Evolutionary conservation across 2,329 filamentous ascomycete species (phyloP).

Genomic region (Gaeumannomyces tritici): DNA sequence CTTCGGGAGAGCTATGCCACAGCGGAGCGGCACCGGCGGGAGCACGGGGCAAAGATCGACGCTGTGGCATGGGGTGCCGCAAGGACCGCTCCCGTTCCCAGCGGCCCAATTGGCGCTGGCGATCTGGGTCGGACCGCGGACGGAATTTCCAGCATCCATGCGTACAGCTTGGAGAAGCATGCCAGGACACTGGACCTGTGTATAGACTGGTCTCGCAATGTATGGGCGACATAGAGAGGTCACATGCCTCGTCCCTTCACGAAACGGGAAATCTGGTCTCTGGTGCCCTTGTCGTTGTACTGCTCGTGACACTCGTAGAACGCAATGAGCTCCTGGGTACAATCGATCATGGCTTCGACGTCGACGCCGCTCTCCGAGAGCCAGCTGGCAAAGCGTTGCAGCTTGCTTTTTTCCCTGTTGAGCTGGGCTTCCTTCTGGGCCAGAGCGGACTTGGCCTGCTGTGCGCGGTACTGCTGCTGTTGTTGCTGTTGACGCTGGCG

Average conservation of each 20-base stretch:
- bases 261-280: constrained; percentile 49
- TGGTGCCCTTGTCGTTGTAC: constrained; percentile 49
- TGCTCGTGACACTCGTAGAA: constrained; percentile 66
- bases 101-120: background rate
- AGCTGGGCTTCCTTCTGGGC: constrained; percentile 3
- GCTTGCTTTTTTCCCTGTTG: constrained; percentile 33
- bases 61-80: background rate
- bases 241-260: constrained; percentile 49
- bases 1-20: background rate
- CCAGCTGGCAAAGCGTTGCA: constrained; percentile 63
- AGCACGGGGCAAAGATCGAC: background rate
- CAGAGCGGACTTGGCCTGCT: constrained; percentile 11
- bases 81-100: background rate
- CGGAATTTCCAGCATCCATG: too few relatives aligned
- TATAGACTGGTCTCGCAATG: background rate
- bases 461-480: constrained; percentile 12
- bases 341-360: constrained; percentile 76
- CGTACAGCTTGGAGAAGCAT: too few relatives aligned
- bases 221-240: background rate
- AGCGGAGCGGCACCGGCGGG: background rate
- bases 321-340: constrained; percentile 83
- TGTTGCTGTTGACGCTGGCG: constrained; percentile 5
- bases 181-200: too few relatives aligned
- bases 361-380: constrained; percentile 79
- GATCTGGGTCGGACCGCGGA: too few relatives aligned